Base-by-base conservation (phyloP, 2,329 filamentous ascomycete genomes). In the Fusarium falciforme region DNA sequence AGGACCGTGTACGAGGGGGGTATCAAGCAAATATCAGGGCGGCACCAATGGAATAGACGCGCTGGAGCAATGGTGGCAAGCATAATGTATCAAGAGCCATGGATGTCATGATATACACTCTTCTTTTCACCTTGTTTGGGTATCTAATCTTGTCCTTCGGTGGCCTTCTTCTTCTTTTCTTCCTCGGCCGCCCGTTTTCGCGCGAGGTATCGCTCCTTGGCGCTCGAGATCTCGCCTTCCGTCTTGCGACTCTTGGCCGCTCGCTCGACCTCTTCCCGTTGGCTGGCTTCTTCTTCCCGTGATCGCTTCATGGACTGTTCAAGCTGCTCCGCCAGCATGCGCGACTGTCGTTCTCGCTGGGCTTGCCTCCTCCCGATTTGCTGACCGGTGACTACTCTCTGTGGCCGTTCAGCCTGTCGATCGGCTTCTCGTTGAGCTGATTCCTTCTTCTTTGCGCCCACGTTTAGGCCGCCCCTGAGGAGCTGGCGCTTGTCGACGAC, bases 401-500 rank as follows among this genome's bases (percentile, higher is more conserved):
- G 77, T 42, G 82, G 81, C 20, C 75, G 73, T 63, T 84, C 78
- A 6, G 67, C 66, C 6, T 76, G 71, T 11, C 74, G 64, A 17
- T 75, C 67, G 1, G 77, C 68, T 44, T 80, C 79, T 29, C 60
- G 71, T 49, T 77, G 76, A 10, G 63, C 72, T 31, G 66, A 80
- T 65, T 87, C 84, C 80, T 90, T 91, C 75, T 91, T 91, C 80
- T 90, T 92, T 0, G 88, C 85, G 59, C 88, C 88, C 20, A 96
- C 84, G 77, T 97, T 97, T 61, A 97, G 86, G 29, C 94, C 94
- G 8, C 93, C 92, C 55, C 85, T 88, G 8, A 97, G 88, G 10
- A 96, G 85, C 80, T 96, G 92, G n/a, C 93, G 88, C 85, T 95
- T 96, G 80, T 97, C 94, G 29, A 94, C 92, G 2, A 96, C 91